Evolutionary conservation across 176 grass and related monocot species (phyloP).

Genomic region (Carex scoparia): DNA sequence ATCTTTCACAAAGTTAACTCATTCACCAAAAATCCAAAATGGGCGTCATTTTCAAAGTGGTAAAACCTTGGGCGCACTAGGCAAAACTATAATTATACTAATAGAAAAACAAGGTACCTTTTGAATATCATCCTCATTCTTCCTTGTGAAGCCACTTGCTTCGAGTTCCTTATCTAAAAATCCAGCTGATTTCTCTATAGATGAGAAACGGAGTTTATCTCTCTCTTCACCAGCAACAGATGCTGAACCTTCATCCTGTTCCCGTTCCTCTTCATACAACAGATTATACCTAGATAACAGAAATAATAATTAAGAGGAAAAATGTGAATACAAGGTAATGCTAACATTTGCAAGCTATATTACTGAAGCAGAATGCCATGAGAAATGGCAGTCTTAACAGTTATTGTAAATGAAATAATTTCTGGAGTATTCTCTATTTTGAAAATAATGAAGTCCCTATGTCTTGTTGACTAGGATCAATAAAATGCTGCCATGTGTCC

Average conservation of each 20-base stretch:
- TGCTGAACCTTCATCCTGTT: slow-evolving; percentile 35
- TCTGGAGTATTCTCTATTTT: background rate
- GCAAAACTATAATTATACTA: background rate
- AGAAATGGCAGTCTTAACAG: background rate
- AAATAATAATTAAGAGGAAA: slow-evolving; percentile 6
- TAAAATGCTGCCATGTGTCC: background rate
- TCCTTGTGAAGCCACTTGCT: slow-evolving; percentile 88
- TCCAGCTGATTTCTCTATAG: slow-evolving; percentile 49
- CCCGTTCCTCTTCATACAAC: slow-evolving; percentile 49
- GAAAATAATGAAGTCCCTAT: background rate
- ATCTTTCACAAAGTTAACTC: background rate
- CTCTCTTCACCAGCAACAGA: slow-evolving; percentile 39
- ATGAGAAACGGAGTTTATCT: slow-evolving; percentile 60
- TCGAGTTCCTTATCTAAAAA: slow-evolving; percentile 77
- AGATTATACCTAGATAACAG: slow-evolving; percentile 57
- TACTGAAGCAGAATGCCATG: slow-evolving; percentile 11
- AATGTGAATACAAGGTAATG: background rate
- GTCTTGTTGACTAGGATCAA: background rate
- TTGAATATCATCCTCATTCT: slow-evolving; percentile 79
- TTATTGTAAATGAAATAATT: background rate
- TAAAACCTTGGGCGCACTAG: background rate
- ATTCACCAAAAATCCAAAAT: slow-evolving; percentile 1
- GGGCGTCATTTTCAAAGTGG: background rate
- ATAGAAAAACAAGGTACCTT: slow-evolving; percentile 37
- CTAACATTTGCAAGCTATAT: background rate